A percentile compares a stretch with the other conserved stretches of the same genome.
These are phyloP conservation scores for Neonectria faginata DNA, from an alignment of 2,329 filamentous ascomycete species.

Conservation along the genomic window DNA sequence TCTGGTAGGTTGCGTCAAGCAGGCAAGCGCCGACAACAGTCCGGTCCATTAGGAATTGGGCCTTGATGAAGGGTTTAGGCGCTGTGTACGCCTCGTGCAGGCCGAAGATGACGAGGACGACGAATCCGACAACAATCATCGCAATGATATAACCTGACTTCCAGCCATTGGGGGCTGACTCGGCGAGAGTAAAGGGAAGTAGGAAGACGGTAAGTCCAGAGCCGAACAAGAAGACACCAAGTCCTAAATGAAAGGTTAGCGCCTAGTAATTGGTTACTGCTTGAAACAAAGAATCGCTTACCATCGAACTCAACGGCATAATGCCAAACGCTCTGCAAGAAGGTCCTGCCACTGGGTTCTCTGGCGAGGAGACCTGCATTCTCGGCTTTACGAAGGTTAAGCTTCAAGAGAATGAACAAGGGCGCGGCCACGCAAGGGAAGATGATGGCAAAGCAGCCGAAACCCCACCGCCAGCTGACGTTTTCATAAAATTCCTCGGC, in stretches of 20 bases:
- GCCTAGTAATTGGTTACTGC: constrained; percentile 4
- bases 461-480: constrained; percentile 51
- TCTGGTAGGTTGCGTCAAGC: constrained; percentile 53
- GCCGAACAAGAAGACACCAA: constrained; percentile 65
- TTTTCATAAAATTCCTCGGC: constrained; percentile 41
- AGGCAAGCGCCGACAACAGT: constrained; percentile 63
- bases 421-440: constrained; percentile 69
- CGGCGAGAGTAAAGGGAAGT: constrained; percentile 68
- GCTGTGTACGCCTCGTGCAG: constrained; percentile 68
- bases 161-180: constrained; percentile 58
- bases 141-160: constrained; percentile 61
- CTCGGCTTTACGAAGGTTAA: constrained; percentile 68
- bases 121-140: constrained; percentile 66
- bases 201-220: constrained; percentile 64
- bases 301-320: constrained; percentile 41
- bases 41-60: constrained; percentile 59
- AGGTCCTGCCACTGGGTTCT: constrained; percentile 55
- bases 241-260: constrained; percentile 55
- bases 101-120: constrained; percentile 62
- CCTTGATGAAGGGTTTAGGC: constrained; percentile 67
- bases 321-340: constrained; percentile 55
- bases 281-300: constrained; percentile 42
- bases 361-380: constrained; percentile 58
- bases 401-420: constrained; percentile 65
- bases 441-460: constrained; percentile 74